Base-by-base conservation (phyloP, 768 basidiomycete species). In the Roridomyces roridus region DNA sequence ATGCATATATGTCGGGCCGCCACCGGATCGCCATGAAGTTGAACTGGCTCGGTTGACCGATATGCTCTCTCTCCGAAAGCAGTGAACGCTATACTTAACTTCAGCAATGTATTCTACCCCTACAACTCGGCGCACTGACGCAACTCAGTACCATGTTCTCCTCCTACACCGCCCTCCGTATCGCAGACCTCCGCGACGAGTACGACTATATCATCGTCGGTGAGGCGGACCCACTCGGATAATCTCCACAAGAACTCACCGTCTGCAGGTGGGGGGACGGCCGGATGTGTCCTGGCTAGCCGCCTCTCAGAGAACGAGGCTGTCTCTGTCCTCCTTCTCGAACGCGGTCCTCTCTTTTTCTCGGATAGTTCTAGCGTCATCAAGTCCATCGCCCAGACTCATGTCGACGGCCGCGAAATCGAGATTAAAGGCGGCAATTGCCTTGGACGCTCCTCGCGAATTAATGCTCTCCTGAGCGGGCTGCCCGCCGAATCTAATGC, bases 341-440 rank as follows among this genome's bases (percentile, higher is more conserved):
- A 50, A 23, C 48, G 48, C 36, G 48, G 48, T 1, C 48, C 48
- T 28, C 48, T 50, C 24, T 50, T 50, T 40, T 50, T 37, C 39
- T 50, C 48, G 10, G 48, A 50, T 12, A 37, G 48, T 18, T 50
- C 48, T 8, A 39, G 36, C 18, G 48, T 50, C 6, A 28, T 37
- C n/a, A n/a, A 40, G 28, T 40, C 48, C 28, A 40, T 20, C 48
- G 20, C 48, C 18, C 48, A 50, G 40, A 18, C 3, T 2, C 48
- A 50, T 29, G 48, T 29, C 9, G 37, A 50, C 12, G 29, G 40
- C 21, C 48, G 48, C 17, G 37, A 50, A 50, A 50, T 48, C 9
- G 46, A 48, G 10, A n/a, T 48, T 23, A 25, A 36, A 21, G 46
- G 46, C 35, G 46, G 46, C 5, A 48, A 37, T 21, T 48, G 46